A percentile compares a stretch with the other conserved stretches of the same genome.
These are phyloP conservation scores for Solanum gandarillasii DNA, from an alignment of 257 asterid species.

Conservation along the genomic window DNA sequence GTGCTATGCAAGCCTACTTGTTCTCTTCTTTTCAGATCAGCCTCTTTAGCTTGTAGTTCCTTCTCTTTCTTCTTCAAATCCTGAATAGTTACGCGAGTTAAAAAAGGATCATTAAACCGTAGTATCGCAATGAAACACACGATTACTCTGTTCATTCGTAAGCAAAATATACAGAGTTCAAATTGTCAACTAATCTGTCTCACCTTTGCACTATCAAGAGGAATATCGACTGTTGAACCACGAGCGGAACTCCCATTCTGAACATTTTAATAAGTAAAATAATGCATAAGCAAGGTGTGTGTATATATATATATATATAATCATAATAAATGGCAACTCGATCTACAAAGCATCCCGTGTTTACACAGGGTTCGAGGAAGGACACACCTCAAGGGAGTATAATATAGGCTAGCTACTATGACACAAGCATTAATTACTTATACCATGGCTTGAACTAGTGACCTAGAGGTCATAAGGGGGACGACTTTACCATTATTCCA, in stretches of 20 bases:
- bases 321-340: neutral
- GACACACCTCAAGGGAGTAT: neutral
- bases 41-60: slow-evolving; percentile 80
- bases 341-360: neutral
- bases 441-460: neutral
- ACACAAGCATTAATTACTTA: neutral
- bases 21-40: slow-evolving; percentile 70
- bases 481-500: neutral
- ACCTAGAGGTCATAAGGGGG: neutral
- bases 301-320: too few relatives aligned
- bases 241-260: slow-evolving; percentile 66
- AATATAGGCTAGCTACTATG: neutral
- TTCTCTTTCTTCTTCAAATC: slow-evolving; percentile 62
- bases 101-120: neutral
- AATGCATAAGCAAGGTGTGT: neutral
- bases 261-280: slow-evolving; percentile 10
- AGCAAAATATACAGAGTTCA: neutral
- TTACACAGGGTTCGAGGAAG: neutral
- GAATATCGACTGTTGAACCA: slow-evolving; percentile 65
- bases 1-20: slow-evolving; percentile 28
- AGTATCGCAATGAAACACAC: neutral
- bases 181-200: neutral
- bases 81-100: slow-evolving; percentile 12
- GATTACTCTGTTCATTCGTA: neutral
- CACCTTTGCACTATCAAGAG: slow-evolving; percentile 63